These are phyloP conservation scores for Tricholoma terreum DNA, from an alignment of 768 basidiomycete species.

Conservation along the genomic window DNA sequence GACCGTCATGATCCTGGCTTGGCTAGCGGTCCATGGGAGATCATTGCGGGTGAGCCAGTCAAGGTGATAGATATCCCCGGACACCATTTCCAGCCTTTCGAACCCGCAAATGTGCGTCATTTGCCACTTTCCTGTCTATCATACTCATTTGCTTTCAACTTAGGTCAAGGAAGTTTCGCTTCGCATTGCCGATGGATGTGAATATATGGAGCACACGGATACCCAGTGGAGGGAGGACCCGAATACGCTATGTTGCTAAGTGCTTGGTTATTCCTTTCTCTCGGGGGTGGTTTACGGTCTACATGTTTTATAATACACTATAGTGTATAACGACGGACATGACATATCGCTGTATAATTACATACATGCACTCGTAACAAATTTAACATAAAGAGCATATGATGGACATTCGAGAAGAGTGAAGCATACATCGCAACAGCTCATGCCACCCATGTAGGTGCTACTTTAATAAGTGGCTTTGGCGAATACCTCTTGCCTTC, in stretches of 20 bases:
- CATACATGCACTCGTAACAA: too few relatives aligned
- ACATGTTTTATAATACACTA: too few relatives aligned
- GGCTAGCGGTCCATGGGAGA: conserved; percentile 47
- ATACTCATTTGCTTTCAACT: not conserved
- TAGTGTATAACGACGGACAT: too few relatives aligned
- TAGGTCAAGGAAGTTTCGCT: conserved; percentile 30
- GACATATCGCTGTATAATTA: too few relatives aligned
- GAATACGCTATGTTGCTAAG: too few relatives aligned
- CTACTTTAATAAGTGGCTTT: conserved; percentile 25
- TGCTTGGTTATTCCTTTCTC: too few relatives aligned
- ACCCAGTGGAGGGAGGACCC: not conserved
- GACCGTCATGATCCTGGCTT: conserved; percentile 36
- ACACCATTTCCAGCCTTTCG: conserved; percentile 62
- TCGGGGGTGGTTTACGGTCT: too few relatives aligned
- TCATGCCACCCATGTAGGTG: conserved; percentile 36
- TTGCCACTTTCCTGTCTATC: not conserved
- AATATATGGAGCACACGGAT: conserved; percentile 8
- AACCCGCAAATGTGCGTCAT: conserved; percentile 41
- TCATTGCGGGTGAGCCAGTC: conserved; percentile 33
- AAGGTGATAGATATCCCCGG: conserved; percentile 58
- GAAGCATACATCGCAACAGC: not conserved
- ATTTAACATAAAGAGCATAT: too few relatives aligned
- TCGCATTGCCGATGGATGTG: conserved; percentile 30
- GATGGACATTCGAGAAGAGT: not conserved
- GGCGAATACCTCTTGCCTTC: conserved; percentile 22